Evolutionary conservation across 2,329 filamentous ascomycete species (phyloP), one percentile per base, ranked within the genome.

Genomic region (Beauveria sp.): DNA sequence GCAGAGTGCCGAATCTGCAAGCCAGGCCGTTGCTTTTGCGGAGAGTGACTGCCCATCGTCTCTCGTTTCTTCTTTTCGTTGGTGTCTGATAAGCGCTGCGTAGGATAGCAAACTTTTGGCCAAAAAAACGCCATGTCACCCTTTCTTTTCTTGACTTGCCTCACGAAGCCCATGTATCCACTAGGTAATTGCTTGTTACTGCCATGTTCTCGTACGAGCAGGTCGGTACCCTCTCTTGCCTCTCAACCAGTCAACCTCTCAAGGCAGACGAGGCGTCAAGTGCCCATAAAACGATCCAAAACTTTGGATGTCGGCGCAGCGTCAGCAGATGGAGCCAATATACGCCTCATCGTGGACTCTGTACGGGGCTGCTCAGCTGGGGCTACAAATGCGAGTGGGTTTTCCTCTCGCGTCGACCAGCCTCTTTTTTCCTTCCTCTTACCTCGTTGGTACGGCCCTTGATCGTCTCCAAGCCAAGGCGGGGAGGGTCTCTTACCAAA

Each of bases 311-410:
- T 44, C 20, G 51, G 30, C 51, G 51, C 30, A 54, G 51, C 34
- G 30, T 41, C 43, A 56, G 54, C 43, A 5, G 43, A 54, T 43
- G 43, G 55, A 47, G 18, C 44, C 55, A 57, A 47, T 40, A 57
- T 40, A 48, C 55, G 55, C 55, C 55, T 57, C 55, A 57, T 57
- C 55, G 30, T 57, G 44, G 44, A 47, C 28, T 9, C n/a, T n/a
- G 22, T 22, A 48, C 22, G 55, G 55, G 55, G 55, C 55, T 48
- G 41, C 26, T 57, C 55, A 57, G 55, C 55, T 57, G 44, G 55
- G 55, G 55, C 55, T 40, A 54, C 7, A 10, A 43, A 40, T 12
- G 51, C 51, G 22, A 24, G 22, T 57, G 55, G 30, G 55, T n/a
- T 16, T 43, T 26, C n/a, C 37, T 24, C n/a, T 43, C 20, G 44